Percentiles rank a stretch among this genome's conserved stretches.
Conservation (phyloP, 1,284 basidiomycete species). For the Stereum hirsutum region DNA sequence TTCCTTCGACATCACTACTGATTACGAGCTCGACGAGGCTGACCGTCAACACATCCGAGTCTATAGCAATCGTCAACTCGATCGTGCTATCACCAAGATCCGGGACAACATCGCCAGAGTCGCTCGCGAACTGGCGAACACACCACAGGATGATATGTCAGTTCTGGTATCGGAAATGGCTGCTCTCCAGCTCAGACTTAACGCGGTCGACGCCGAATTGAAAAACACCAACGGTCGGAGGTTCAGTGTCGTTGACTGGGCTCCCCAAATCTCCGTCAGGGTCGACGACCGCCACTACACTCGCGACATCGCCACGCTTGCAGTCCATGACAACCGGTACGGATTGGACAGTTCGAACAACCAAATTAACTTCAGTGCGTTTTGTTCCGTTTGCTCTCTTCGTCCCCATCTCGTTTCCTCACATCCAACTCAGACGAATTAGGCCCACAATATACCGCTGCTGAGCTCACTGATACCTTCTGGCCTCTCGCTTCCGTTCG, state of each 20-base stretch:
- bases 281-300: slow-evolving; percentile 21
- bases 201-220: slow-evolving; percentile 15
- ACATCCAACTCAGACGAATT: slow-evolving; percentile 17
- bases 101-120: slow-evolving; percentile 15
- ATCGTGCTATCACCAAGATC: slow-evolving; percentile 7
- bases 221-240: slow-evolving; percentile 13
- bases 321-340: slow-evolving; percentile 20
- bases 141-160: slow-evolving; percentile 16
- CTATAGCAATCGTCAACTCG: slow-evolving; percentile 8
- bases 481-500: slow-evolving; percentile 13
- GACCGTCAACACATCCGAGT: slow-evolving; percentile 24
- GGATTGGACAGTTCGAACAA: slow-evolving; percentile 29
- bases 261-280: slow-evolving; percentile 19
- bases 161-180: slow-evolving; percentile 13
- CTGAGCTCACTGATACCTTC: slow-evolving; percentile 18
- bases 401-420: slow-evolving; percentile 18
- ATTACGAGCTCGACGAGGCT: slow-evolving; percentile 21
- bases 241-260: slow-evolving; percentile 21
- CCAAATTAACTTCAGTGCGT: slow-evolving; percentile 21
- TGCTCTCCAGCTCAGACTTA: slow-evolving; percentile 15
- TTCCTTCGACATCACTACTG: slow-evolving; percentile 19
- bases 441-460: slow-evolving; percentile 17
- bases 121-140: slow-evolving; percentile 8
- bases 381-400: slow-evolving; percentile 1
- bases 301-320: slow-evolving; percentile 21